These are phyloP conservation scores for Dactylonectria estremocensis DNA, from an alignment of 2,329 filamentous ascomycete species.

Conservation along the genomic window DNA sequence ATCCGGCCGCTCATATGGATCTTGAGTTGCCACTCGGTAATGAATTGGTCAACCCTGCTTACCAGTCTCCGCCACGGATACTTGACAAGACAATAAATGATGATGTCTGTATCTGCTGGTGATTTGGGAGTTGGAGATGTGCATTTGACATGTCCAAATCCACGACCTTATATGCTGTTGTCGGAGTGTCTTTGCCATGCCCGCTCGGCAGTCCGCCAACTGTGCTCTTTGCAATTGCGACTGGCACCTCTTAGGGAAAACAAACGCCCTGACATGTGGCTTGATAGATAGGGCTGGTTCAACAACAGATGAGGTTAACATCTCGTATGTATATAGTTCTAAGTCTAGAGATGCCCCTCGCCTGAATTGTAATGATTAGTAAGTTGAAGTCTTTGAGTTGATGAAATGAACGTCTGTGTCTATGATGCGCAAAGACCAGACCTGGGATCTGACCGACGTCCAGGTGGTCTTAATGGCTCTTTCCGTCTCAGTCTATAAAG, in stretches of 20 bases:
- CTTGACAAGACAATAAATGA: not conserved
- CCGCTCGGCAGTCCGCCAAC: too few relatives aligned
- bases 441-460: not conserved
- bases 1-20: conserved; percentile 1
- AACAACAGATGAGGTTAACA: too few relatives aligned
- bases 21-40: not conserved
- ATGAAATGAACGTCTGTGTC: not conserved
- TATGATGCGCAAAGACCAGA: not conserved
- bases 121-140: not conserved
- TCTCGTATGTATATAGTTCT: too few relatives aligned
- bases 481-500: not conserved
- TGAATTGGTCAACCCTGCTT: not conserved
- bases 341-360: not conserved
- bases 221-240: too few relatives aligned
- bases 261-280: too few relatives aligned
- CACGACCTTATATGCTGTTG: too few relatives aligned
- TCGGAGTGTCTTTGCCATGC: too few relatives aligned
- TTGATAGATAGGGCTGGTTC: too few relatives aligned
- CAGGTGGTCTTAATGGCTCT: not conserved
- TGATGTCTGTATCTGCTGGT: not conserved
- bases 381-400: not conserved
- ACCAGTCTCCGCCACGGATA: not conserved
- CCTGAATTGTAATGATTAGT: not conserved
- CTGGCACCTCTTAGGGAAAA: too few relatives aligned
- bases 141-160: too few relatives aligned